Base-by-base conservation (phyloP, 805 yeast genomes). In the Kodamaea fukazawae region DNA sequence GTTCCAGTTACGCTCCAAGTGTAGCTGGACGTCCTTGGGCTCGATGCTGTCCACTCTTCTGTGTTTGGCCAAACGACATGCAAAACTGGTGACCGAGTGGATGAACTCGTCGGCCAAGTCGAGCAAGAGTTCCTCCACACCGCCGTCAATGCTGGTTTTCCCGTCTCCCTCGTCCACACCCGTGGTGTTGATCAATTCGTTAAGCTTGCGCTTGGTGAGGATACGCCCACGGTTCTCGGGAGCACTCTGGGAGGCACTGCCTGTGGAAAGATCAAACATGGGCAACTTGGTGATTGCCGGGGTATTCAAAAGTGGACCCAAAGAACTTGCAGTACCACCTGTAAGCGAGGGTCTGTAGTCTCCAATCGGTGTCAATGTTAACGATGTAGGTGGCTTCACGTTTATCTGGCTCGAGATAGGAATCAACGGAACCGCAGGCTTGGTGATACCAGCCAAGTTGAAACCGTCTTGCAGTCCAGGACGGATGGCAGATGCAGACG, bases 31-130 rank as follows among this genome's bases (percentile, higher is more conserved):
- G 59, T 93, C 99, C 51, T 81, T 80, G 11, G 86, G 87, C 49
- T 91, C 98, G 17, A 93, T 69, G 27, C 83, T 77, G 44, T 91
- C 96, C 5, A 87, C 79, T 55, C 86, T 88, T 51, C 99, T 76
- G 57, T 91, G 97, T 59, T 93, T 93, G 15, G 99, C 98, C 48
- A 93, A 71, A 40, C 95, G 77, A 58, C 98, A 91, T 1, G 98
- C 96, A 67, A 93, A 93, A 2, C 88, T 73, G 0, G 97, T 89
- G 2, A 95, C 96, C 34, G 86, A 82, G 6, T 85, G 77, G 11
- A 93, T 93, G 57, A 93, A 93, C 57, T 93, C 98, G 61, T 93
- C 99, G 0, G 99, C 97, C 34, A 93, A 67, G 60, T 93, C 99
- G 32, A 93, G 70, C 26, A 93, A 65, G 29, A 93, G 66, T 51